phyloP scores from a whole-genome alignment of 108 stramenopile genomes.

The Fistulifera pelliculosa region DNA sequence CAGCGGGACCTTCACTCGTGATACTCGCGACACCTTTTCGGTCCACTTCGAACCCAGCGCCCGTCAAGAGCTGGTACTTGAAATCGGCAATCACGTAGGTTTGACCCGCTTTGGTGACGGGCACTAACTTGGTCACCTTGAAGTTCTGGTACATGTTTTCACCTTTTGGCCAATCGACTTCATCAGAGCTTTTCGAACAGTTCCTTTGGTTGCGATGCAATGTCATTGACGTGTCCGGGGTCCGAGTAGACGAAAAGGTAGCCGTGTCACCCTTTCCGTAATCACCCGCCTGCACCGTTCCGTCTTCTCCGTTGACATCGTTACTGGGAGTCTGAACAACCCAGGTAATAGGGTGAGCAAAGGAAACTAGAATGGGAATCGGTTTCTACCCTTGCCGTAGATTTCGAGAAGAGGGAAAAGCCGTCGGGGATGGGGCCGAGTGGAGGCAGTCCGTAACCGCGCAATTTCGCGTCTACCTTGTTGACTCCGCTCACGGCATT shows the following conservation, averaged over 20 bases:
- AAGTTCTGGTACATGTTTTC: slow-evolving; percentile 89
- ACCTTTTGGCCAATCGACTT: slow-evolving; percentile 81
- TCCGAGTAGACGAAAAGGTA: slow-evolving; percentile 73
- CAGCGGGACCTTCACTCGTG: slow-evolving; percentile 70
- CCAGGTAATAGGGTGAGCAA: slow-evolving; percentile 86
- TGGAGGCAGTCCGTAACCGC: slow-evolving; percentile 58
- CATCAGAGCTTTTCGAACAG: slow-evolving; percentile 63
- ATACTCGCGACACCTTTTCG: slow-evolving; percentile 80
- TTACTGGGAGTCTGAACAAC: slow-evolving; percentile 80
- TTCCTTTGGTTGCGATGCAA: slow-evolving; percentile 45
- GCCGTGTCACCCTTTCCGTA: slow-evolving; percentile 97
- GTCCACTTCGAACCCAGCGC: slow-evolving; percentile 94
- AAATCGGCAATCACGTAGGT: slow-evolving; percentile 86
- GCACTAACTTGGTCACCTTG: slow-evolving; percentile 78
- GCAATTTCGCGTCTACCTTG: slow-evolving; percentile 67
- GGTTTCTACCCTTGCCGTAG: slow-evolving; percentile 77
- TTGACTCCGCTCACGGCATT: slow-evolving; percentile 56
- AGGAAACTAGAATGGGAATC: slow-evolving; percentile 80
- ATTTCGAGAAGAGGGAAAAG: slow-evolving; percentile 74
- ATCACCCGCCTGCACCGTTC: slow-evolving; percentile 90
- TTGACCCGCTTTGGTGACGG: slow-evolving; percentile 34
- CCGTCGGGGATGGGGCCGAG: slow-evolving; percentile 63
- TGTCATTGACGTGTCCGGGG: slow-evolving; percentile 49
- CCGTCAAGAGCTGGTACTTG: slow-evolving; percentile 90
- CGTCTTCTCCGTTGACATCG: slow-evolving; percentile 92